These are phyloP conservation scores for Penicillium maclennaniae DNA, from an alignment of 495 filamentous ascomycete genomes.

Conservation along the genomic window DNA sequence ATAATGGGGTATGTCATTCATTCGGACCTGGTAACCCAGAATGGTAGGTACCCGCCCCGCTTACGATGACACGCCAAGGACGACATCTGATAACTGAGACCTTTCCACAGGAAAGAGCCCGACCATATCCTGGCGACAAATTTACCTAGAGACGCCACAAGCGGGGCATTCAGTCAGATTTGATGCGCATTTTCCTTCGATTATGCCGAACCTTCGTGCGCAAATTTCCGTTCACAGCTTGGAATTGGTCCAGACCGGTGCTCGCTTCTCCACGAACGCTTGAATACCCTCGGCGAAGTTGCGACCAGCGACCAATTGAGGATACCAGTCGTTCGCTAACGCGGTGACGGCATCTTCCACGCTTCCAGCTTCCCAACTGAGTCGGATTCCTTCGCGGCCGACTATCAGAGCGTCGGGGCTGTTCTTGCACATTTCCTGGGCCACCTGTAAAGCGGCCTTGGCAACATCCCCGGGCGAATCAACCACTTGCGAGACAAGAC, in stretches of 20 bases:
- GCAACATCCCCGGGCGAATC: conserved; percentile 27
- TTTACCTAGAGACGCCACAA: too few species aligned
- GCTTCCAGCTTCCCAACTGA: conserved; percentile 63
- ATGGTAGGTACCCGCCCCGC: too few species aligned
- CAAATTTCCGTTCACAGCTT: conserved; percentile 51
- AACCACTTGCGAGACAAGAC: conserved; percentile 48
- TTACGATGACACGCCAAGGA: too few species aligned
- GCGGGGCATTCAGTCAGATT: too few species aligned
- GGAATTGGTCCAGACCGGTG: conserved; percentile 66
- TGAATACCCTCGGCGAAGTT: conserved; percentile 75
- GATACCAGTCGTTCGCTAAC: conserved; percentile 56
- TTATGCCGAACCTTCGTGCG: not conserved
- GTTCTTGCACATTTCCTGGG: conserved; percentile 35
- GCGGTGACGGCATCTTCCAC: conserved; percentile 60
- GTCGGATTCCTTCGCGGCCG: conserved; percentile 58
- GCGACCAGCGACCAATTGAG: conserved; percentile 56
- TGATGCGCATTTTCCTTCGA: not conserved
- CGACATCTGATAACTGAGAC: not conserved
- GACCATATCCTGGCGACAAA: not conserved
- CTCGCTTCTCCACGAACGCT: conserved; percentile 77
- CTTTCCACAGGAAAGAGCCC: not conserved
- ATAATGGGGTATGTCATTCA: too few species aligned
- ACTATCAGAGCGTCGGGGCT: conserved; percentile 71
- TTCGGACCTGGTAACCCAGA: too few species aligned
- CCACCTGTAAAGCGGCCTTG: conserved; percentile 17